Evolutionary conservation across 352 stramenopile species (phyloP), one percentile per base, ranked within the genome.

Genomic region (Phytophthora tentaculata): DNA sequence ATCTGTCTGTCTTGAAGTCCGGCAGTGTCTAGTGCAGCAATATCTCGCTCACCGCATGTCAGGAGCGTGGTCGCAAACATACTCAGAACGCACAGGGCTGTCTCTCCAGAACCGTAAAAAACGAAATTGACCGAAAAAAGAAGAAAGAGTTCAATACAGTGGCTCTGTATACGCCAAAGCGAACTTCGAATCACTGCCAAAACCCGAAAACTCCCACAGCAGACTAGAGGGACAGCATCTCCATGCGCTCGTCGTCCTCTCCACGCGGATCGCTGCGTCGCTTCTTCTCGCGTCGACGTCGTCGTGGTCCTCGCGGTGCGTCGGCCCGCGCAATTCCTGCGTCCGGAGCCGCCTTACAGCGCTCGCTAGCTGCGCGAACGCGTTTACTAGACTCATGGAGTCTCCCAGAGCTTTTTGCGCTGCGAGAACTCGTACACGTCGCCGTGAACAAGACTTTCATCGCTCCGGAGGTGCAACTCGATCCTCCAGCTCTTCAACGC

Each of bases 401-500:
- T 17, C 69, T 80, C 19, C 71, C 83, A 13, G 85, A 93, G 73
- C 71, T 93, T 55, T 79, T 74, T 37, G 74, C 77, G 53, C 74
- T 93, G 50, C 80, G 81, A 37, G 74, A 81, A 32, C 73, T 90
- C 16, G 83, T 90, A 2, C 76, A 82, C 43, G 7, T 77, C 29
- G 74, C 76, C 2, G 35, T 81, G 24, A 63, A 77, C 52, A 81
- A 76, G 61, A 64, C 56, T 4, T 53, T 71, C 37, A 64, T 77
- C 17, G 53, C 48, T 2, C 41, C 67, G 0, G 47, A 41, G 1
- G 35, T 57, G 66, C 29, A 60, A 44, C 13, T 56, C 26, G 13
- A 58, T 63, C 9, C 64, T 41, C 19, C 28, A 45, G 17, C 35
- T 63, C n/a, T 52, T 51, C 44, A 67, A 47, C 37, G 35, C 17